Evolutionary conservation across 1,284 basidiomycete genomes (phyloP).

Genomic region (Ganoderma boninense): DNA sequence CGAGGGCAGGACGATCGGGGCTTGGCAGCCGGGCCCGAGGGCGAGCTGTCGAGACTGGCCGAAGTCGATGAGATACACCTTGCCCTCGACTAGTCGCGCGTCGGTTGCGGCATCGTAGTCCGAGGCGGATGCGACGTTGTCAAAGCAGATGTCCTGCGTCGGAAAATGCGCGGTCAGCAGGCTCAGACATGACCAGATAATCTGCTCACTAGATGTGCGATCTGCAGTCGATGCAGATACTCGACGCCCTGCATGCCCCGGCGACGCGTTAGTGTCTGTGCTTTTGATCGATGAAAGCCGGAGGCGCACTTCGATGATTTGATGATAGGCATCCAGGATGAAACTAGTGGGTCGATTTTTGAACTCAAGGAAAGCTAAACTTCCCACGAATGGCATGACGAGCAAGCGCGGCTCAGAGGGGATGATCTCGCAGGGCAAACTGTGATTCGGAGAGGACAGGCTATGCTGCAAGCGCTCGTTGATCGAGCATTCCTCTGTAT

Average conservation of each 20-base stretch:
- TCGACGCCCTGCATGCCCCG: neutral
- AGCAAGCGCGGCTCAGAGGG: neutral
- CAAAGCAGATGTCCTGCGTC: neutral
- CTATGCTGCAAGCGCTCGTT: neutral
- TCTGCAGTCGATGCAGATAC: neutral
- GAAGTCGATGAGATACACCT: neutral
- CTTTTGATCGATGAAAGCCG: no score
- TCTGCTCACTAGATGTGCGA: neutral
- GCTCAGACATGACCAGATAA: no score
- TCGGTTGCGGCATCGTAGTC: neutral
- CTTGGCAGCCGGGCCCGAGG: neutral
- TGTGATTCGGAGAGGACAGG: neutral
- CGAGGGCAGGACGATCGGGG: neutral
- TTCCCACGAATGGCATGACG: neutral
- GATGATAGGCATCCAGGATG: neutral
- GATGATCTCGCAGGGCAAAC: neutral
- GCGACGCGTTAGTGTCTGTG: neutral
- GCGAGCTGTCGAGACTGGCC: neutral
- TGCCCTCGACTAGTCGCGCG: neutral
- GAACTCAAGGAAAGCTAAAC: neutral
- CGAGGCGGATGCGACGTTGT: neutral
- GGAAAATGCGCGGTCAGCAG: neutral
- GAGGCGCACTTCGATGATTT: neutral
- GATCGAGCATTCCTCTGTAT: neutral
- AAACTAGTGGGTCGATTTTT: neutral